Evolutionary conservation across 2,329 filamentous ascomycete genomes (phyloP), one percentile per base, ranked within the genome.

Genomic region (Calonectria pseudoreteaudii): DNA sequence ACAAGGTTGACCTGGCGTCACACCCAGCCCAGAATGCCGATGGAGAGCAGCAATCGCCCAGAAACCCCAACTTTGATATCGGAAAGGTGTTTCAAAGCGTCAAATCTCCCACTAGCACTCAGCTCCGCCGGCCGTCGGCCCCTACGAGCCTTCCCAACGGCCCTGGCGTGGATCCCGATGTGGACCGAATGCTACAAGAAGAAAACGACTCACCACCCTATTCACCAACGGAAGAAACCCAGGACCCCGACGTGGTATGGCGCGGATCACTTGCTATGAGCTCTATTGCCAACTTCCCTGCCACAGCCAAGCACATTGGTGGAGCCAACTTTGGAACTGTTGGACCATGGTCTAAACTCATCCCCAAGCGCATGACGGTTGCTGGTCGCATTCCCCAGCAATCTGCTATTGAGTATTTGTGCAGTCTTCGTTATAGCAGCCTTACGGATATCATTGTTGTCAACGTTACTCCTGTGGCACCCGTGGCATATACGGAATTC

Each of bases 371-470:
- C 10, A 87, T 97, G 36, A 91, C 90, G 9, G 93, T 97, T 28
- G 93, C 93, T 62, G 95, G 94, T 1, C 92, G 97, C 23, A 97
- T 99, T 73, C 91, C 94, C 66, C 92, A 95, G 78, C 90, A 93
- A 73, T 94, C 93, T 76, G 97, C 96, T 14, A 95, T 95, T 71
- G 95, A 97, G 74, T 99, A 99, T 80, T 92, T 99, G 0, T 97
- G 95, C 81, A 93, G 95, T 66, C 88, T 98, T 74, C 92, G 95
- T 16, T 97, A 94, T 83, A 96, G 94, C 82, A 90, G 91, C 67
- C 92, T 92, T 66, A 96, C 94, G 2, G 97, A 98, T 80, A 92
- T 99, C 8, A 90, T 95, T 1, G 94, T 98, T 28, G 91, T 97
- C 26, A 91, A 92, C 56, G 86, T 98, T 41, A 90, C 90, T 23